Percentiles rank a stretch among this genome's conserved stretches.
Evolutionary conservation across 768 basidiomycete species (phyloP).

Genomic region (Termitomyces sp.): DNA sequence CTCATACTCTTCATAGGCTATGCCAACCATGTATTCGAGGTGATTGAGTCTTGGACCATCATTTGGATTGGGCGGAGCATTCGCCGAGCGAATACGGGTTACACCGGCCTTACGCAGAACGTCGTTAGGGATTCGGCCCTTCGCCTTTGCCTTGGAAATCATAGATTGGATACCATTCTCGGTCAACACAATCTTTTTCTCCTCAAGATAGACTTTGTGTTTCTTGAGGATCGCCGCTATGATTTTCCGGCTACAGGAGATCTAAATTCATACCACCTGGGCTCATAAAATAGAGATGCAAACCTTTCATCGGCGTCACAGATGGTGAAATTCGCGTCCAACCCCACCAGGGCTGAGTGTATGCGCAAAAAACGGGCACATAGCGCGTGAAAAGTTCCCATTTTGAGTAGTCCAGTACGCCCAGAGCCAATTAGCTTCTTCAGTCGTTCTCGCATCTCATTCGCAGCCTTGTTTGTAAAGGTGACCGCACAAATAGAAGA

Average conservation of each 20-base stretch:
- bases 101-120: constrained; percentile 14
- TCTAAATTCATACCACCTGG: not conserved
- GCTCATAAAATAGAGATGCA: constrained; percentile 9
- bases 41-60: constrained; percentile 11
- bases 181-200: constrained; percentile 48
- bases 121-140: constrained; percentile 51
- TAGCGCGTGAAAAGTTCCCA: constrained; percentile 80
- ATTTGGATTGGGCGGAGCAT: not conserved
- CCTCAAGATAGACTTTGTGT: constrained; percentile 44
- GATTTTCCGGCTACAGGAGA: constrained; percentile 58
- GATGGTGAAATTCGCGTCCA: constrained; percentile 76
- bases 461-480: constrained; percentile 89
- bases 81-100: constrained; percentile 4
- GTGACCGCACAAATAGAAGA: constrained; percentile 73
- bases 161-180: constrained; percentile 49
- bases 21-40: constrained; percentile 39
- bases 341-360: constrained; percentile 51
- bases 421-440: constrained; percentile 62
- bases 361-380: constrained; percentile 72
- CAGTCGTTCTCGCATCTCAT: constrained; percentile 78
- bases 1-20: constrained; percentile 68
- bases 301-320: constrained; percentile 81
- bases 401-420: constrained; percentile 46
- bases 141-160: constrained; percentile 78
- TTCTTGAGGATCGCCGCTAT: constrained; percentile 55